Evolutionary conservation across 495 filamentous ascomycete genomes (phyloP).

Genomic region (Melanomma pulvis-pyrius): DNA sequence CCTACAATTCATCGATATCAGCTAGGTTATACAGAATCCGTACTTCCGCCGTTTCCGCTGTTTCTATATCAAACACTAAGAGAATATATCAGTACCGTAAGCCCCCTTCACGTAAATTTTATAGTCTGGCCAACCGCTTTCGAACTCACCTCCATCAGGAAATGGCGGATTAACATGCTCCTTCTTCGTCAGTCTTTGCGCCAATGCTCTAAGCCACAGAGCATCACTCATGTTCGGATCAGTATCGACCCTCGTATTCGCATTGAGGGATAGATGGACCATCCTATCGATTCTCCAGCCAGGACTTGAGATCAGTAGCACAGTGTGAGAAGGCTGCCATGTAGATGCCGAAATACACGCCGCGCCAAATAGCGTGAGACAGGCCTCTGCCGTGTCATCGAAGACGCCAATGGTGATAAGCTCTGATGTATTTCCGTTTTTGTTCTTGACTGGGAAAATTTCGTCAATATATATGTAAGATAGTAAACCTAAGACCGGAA

Average conservation of each 20-base stretch:
- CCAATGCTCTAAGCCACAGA: conserved; percentile 58
- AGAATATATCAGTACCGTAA: not conserved
- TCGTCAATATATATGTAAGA: not conserved
- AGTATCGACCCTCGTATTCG: conserved; percentile 58
- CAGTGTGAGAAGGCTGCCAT: conserved; percentile 58
- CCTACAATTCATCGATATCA: conserved; percentile 60
- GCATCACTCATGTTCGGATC: conserved; percentile 61
- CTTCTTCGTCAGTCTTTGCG: conserved; percentile 54
- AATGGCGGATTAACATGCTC: conserved; percentile 59
- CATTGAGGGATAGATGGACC: conserved; percentile 50
- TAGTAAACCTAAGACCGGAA: not conserved
- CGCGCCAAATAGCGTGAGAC: conserved; percentile 58
- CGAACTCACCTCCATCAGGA: conserved; percentile 44
- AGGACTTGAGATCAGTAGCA: conserved; percentile 61
- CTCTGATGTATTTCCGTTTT: conserved; percentile 49
- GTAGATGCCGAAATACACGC: conserved; percentile 51
- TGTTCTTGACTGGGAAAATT: conserved; percentile 47
- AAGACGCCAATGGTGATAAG: conserved; percentile 59
- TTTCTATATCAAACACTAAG: conserved; percentile 55
- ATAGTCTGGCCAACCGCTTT: not conserved
- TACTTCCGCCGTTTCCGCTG: conserved; percentile 48
- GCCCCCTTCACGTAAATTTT: too few species aligned
- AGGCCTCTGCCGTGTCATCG: conserved; percentile 61
- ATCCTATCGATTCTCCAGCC: conserved; percentile 46
- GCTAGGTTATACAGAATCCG: conserved; percentile 60